These are phyloP conservation scores for Neoscytalidium dimidiatum DNA, from an alignment of 2,329 filamentous ascomycete species.

Conservation along the genomic window DNA sequence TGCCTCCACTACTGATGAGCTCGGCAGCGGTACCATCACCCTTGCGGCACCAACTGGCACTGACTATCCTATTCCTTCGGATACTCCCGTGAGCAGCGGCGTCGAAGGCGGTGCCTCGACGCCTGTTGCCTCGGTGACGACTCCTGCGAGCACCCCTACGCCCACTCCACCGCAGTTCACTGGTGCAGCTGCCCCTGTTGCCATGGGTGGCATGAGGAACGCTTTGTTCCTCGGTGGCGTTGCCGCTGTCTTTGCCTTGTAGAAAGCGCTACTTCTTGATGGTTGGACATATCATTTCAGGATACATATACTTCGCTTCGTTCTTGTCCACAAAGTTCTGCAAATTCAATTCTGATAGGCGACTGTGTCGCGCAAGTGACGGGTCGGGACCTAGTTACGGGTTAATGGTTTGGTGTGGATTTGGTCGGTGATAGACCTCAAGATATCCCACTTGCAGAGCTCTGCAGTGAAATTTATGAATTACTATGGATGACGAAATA, in stretches of 20 bases:
- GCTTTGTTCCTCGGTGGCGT: constrained; percentile 8
- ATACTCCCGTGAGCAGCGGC: neutral
- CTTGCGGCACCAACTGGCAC: neutral
- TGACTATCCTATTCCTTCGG: neutral
- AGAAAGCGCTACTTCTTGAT: neutral
- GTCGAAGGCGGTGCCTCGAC: constrained; percentile 13
- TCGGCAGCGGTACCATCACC: constrained; percentile 3
- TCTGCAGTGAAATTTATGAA: constrained; percentile 13
- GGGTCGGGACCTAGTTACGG: neutral
- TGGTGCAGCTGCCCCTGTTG: neutral
- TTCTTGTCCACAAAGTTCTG: neutral
- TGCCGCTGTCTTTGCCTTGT: constrained; percentile 3
- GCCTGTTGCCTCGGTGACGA: neutral
- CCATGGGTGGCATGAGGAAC: neutral
- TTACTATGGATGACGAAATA: neutral
- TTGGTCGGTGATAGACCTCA: constrained; percentile 10
- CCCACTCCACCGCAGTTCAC: neutral
- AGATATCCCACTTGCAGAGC: constrained; percentile 13
- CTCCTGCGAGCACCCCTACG: neutral
- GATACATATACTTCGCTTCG: neutral
- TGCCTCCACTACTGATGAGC: neutral
- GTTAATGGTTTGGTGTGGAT: constrained; percentile 8
- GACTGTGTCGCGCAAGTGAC: constrained; percentile 10
- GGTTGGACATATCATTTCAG: neutral
- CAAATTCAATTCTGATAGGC: neutral